Evolutionary conservation across 2,329 filamentous ascomycete species (phyloP).

Genomic region (Paecilomyces variotii): DNA sequence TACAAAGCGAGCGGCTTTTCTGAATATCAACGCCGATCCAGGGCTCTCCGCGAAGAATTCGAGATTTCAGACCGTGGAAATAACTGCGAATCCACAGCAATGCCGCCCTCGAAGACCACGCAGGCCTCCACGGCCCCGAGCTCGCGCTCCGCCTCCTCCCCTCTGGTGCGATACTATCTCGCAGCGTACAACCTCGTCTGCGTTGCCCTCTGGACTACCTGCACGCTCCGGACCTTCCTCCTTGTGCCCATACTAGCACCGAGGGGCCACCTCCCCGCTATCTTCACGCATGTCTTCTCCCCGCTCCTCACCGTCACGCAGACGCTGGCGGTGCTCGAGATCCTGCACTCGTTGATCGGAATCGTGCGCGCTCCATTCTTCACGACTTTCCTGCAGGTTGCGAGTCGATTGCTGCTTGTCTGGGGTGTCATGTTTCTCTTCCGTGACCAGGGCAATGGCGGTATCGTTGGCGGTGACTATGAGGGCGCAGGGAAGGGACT

Average conservation of each 20-base stretch:
- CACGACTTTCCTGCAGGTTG: conserved; percentile 86
- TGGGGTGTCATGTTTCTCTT: conserved; percentile 76
- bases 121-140: conserved; percentile 6
- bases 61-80: background rate
- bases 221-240: conserved; percentile 62
- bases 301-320: conserved; percentile 57
- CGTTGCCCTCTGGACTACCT: conserved; percentile 66
- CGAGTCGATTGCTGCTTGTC: conserved; percentile 77
- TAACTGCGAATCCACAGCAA: background rate
- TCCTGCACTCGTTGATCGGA: conserved; percentile 70
- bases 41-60: background rate
- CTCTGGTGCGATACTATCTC: conserved; percentile 60
- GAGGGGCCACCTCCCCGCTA: conserved; percentile 30
- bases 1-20: background rate
- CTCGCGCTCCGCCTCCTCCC: conserved; percentile 24
- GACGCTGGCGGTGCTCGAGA: conserved; percentile 72
- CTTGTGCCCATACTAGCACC: conserved; percentile 47
- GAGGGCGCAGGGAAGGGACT: conserved; percentile 8
- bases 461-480: conserved; percentile 20
- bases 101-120: conserved; percentile 9
- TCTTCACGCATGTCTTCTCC: conserved; percentile 40
- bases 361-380: conserved; percentile 76
- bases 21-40: background rate
- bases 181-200: conserved; percentile 77
- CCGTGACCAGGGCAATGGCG: conserved; percentile 58